These are phyloP conservation scores for Myotisia sp. DNA, from an alignment of 2,329 filamentous ascomycete species.

Conservation along the genomic window DNA sequence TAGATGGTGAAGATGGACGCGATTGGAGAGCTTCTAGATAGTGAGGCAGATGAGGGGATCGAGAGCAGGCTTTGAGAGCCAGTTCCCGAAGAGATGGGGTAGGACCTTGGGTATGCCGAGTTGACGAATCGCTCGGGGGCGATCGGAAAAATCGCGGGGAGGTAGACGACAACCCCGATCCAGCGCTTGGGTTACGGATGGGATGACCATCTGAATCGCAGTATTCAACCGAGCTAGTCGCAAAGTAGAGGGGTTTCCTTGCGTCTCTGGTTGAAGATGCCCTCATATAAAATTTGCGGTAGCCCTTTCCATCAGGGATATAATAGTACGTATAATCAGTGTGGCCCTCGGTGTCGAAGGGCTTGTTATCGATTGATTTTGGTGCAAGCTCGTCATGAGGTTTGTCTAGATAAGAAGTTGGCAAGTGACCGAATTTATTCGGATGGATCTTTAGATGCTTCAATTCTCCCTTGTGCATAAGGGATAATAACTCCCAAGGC, in stretches of 20 bases:
- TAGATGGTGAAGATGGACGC: neutral
- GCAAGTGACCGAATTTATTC: conserved; percentile 23
- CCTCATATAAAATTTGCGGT: conserved; percentile 1
- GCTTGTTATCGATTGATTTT: no score
- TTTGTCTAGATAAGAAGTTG: conserved; percentile 1
- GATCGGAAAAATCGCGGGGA: neutral
- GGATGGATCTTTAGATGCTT: conserved; percentile 27
- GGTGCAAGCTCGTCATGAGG: no score
- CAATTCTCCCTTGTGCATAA: conserved; percentile 24
- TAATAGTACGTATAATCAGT: neutral
- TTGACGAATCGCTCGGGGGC: neutral
- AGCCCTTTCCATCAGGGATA: conserved; percentile 11
- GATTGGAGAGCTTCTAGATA: conserved; percentile 17
- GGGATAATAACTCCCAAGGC: conserved; percentile 32
- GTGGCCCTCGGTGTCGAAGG: neutral
- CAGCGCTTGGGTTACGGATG: conserved; percentile 8
- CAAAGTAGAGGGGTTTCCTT: conserved; percentile 25
- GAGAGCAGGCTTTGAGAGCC: conserved; percentile 25
- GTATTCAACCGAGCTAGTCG: conserved; percentile 20
- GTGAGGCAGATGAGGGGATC: conserved; percentile 24
- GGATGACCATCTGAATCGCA: conserved; percentile 24
- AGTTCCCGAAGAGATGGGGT: conserved; percentile 32
- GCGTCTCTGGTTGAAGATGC: conserved; percentile 12
- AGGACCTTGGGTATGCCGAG: conserved; percentile 3
- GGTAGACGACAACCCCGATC: no score